Conservation (phyloP, 2,329 filamentous ascomycete species). For the Fusarium continuum region DNA sequence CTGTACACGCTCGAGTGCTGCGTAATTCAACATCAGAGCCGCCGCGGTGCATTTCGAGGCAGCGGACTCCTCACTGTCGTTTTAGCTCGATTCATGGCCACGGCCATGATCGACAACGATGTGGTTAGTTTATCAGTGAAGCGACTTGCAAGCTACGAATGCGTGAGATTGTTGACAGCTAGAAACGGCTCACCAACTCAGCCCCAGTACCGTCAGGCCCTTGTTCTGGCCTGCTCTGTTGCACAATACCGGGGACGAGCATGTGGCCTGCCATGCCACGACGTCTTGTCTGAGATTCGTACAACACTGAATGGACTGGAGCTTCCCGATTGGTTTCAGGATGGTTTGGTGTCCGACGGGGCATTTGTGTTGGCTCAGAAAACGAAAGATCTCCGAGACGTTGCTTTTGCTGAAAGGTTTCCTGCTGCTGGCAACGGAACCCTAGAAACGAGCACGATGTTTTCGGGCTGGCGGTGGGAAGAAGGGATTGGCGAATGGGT, state of each 20-base stretch:
- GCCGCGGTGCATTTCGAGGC: slow-evolving; percentile 8
- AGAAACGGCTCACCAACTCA: slow-evolving; percentile 22
- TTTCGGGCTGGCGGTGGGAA: slow-evolving; percentile 53
- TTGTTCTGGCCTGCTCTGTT: slow-evolving; percentile 55
- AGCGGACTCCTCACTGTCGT: slow-evolving; percentile 39
- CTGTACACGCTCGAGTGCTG: slow-evolving; percentile 42
- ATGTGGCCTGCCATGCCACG: slow-evolving; percentile 49
- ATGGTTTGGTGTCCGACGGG: slow-evolving; percentile 55
- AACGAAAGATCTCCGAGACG: slow-evolving; percentile 62
- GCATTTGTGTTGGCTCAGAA: slow-evolving; percentile 63
- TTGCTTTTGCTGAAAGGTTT: slow-evolving; percentile 62
- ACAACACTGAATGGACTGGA: slow-evolving; percentile 50
- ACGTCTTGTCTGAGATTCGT: slow-evolving; percentile 54
- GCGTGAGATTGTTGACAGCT: slow-evolving; percentile 28
- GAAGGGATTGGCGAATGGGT: slow-evolving; percentile 55
- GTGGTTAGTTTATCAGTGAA: slow-evolving; percentile 25
- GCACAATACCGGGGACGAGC: slow-evolving; percentile 59
- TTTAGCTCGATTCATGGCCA: slow-evolving; percentile 43
- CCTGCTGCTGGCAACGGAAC: slow-evolving; percentile 14
- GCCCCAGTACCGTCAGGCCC: slow-evolving; percentile 43
- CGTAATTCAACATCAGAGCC: slow-evolving; percentile 26
- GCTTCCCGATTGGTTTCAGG: slow-evolving; percentile 47
- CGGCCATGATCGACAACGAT: slow-evolving; percentile 28
- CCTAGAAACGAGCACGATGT: slow-evolving; percentile 36
- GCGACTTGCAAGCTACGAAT: slow-evolving; percentile 35